Base-by-base conservation (phyloP, 371 early-diverging fungal species). In the Dinochytrium kinnereticum region DNA sequence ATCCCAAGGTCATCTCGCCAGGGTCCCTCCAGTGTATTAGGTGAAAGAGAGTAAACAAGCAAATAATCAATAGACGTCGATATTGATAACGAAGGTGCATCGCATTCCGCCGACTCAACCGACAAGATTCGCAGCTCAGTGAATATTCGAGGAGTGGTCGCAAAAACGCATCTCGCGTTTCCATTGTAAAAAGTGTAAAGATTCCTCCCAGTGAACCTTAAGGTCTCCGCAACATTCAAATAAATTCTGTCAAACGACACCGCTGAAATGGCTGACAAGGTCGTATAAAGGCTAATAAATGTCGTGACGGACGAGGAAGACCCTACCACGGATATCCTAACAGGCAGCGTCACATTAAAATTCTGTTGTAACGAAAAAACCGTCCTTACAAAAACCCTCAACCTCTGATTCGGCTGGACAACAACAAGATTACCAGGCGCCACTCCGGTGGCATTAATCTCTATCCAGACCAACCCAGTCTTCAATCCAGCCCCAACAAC, bases 401-500 rank as follows among this genome's bases (percentile, higher is more conserved):
- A 3, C 28, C 57, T 36, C 55, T 61, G 36, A 15, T 2, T 3
- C 53, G 24, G 31, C 5, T 1, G 34, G 55, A 53, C 50, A 21
- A 17, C 13, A 2, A 55, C 38, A 31, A 51, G n/a, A n/a, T 36
- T 1, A 1, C 28, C 15, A 3, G 1, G 21, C 37, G 55, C 34
- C 1, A 69, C n/a, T 1, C 24, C 37, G 55, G 57, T 30, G 7
- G 21, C 49, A 38, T 61, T 51, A 17, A 59, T 39, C 40, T 33
- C 39, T 1, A 70, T 37, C 30, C 39, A n/a, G n/a, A 34, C 61
- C 10, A 1, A 2, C 31, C 36, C 31, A n/a, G 61, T 1, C 33
- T 24, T 59, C 15, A 75, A 67, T 0, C 76, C 76, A 21, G 76
- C 51, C 3, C 76, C 76, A 61, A 67, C 49, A 21, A 71, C 36